These are phyloP conservation scores for Gamarada debralockiae DNA, from an alignment of 495 filamentous ascomycete genomes.

Conservation along the genomic window DNA sequence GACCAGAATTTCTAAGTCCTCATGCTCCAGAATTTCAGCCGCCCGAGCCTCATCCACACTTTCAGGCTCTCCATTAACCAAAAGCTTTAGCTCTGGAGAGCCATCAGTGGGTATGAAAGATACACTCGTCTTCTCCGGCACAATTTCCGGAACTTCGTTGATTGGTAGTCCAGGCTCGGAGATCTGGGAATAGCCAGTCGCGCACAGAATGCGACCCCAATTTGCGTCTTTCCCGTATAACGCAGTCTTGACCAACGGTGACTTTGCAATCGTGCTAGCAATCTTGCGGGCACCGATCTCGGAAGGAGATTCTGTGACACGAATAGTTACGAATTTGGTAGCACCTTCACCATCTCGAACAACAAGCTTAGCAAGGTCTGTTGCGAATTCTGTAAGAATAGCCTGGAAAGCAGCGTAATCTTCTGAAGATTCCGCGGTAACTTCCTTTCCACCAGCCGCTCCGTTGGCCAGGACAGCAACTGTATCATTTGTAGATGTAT, in stretches of 20 bases:
- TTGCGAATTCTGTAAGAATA: constrained; percentile 71
- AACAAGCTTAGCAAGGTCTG: constrained; percentile 84
- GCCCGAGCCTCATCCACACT: constrained; percentile 86
- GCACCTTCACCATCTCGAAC: constrained; percentile 97
- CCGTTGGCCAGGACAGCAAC: constrained; percentile 92
- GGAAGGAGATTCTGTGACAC: constrained; percentile 68
- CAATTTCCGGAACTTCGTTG: constrained; percentile 56
- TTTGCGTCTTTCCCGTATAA: constrained; percentile 97
- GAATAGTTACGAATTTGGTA: constrained; percentile 95
- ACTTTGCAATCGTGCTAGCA: constrained; percentile 86
- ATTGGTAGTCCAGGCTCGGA: constrained; percentile 46
- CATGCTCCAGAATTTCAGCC: constrained; percentile 78
- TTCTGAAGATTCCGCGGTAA: constrained; percentile 48
- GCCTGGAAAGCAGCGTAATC: constrained; percentile 64
- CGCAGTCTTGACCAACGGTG: constrained; percentile 93
- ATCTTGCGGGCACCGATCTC: constrained; percentile 63
- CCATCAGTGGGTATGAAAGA: constrained; percentile 89
- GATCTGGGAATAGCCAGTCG: constrained; percentile 83
- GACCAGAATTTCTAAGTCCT: constrained; percentile 79
- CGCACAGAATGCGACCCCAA: constrained; percentile 96
- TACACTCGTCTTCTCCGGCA: constrained; percentile 83
- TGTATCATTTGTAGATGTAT: constrained; percentile 97
- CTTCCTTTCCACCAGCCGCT: constrained; percentile 72
- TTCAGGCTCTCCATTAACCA: constrained; percentile 91
- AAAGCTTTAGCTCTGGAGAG: constrained; percentile 70